phyloP scores from a whole-genome alignment of 148 eudicot genomes.

The Persicaria maculosa region DNA sequence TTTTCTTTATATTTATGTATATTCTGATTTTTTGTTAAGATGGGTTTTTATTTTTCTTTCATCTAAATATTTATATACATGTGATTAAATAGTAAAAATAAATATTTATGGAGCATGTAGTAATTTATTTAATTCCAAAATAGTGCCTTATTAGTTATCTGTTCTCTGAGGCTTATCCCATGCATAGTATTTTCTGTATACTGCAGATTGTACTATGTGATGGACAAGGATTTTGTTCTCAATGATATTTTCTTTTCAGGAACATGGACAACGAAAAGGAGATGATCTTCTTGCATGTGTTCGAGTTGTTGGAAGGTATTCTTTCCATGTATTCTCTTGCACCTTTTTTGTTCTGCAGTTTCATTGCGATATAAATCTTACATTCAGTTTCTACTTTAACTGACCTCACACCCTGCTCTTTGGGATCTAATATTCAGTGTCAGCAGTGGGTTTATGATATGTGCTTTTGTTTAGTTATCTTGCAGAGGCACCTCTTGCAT shows the following conservation, averaged over 20 bases:
- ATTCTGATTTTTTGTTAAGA: no score
- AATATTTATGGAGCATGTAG: no score
- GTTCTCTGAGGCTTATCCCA: no score
- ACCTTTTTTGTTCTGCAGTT: not conserved
- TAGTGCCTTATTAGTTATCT: no score
- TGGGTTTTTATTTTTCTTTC: no score
- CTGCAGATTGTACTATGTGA: not conserved
- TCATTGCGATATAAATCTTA: not conserved
- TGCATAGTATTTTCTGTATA: not conserved
- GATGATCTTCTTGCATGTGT: constrained; percentile 89
- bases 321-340: constrained; percentile 9
- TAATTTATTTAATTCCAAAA: no score
- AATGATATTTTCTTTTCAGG: constrained; percentile 30
- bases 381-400: not conserved
- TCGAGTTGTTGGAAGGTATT: constrained; percentile 76
- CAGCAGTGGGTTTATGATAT: constrained; percentile 7
- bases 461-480: constrained; percentile 49
- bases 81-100: no score
- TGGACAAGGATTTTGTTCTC: not conserved
- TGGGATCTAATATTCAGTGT: not conserved
- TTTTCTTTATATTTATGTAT: no score
- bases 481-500: constrained; percentile 81
- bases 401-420: not conserved
- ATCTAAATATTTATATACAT: no score
- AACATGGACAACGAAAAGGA: constrained; percentile 71